Conservation (phyloP, 495 filamentous ascomycete genomes). For the Durotheca rogersii region DNA sequence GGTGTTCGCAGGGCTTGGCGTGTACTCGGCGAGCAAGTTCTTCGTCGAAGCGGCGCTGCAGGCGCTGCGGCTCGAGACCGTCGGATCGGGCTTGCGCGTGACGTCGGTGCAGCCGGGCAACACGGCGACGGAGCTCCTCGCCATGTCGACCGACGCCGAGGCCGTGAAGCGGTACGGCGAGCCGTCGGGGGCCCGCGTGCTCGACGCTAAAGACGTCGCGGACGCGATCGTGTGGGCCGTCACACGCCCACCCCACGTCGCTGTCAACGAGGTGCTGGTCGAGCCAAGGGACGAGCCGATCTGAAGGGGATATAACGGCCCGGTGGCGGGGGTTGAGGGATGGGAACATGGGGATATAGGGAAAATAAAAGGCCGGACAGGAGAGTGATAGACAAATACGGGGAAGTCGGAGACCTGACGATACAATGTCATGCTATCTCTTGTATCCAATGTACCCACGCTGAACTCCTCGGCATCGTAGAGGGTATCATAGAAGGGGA, state of each 20-base stretch:
- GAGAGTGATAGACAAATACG: no score
- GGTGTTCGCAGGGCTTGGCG: constrained; percentile 69
- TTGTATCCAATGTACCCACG: no score
- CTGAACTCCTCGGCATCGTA: no score
- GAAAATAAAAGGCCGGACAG: not conserved
- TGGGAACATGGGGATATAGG: not conserved
- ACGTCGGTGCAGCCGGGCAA: constrained; percentile 69
- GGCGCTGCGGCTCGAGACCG: constrained; percentile 64
- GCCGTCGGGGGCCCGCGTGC: constrained; percentile 63
- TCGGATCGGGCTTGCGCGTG: constrained; percentile 62
- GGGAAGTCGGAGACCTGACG: no score
- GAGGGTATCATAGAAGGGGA: no score
- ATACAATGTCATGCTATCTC: no score
- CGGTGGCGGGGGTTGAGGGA: not conserved
- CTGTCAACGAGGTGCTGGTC: constrained; percentile 70
- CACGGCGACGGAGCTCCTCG: constrained; percentile 61
- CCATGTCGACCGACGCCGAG: constrained; percentile 65
- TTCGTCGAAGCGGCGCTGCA: constrained; percentile 72
- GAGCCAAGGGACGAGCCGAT: constrained; percentile 72
- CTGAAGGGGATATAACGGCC: constrained; percentile 28
- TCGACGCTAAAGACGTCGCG: constrained; percentile 64
- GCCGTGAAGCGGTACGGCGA: constrained; percentile 70
- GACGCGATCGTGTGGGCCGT: constrained; percentile 64
- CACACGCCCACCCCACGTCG: constrained; percentile 63
- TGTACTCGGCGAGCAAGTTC: constrained; percentile 73